phyloP scores from a whole-genome alignment of 1,284 basidiomycete genomes.

The Somion occarium region DNA sequence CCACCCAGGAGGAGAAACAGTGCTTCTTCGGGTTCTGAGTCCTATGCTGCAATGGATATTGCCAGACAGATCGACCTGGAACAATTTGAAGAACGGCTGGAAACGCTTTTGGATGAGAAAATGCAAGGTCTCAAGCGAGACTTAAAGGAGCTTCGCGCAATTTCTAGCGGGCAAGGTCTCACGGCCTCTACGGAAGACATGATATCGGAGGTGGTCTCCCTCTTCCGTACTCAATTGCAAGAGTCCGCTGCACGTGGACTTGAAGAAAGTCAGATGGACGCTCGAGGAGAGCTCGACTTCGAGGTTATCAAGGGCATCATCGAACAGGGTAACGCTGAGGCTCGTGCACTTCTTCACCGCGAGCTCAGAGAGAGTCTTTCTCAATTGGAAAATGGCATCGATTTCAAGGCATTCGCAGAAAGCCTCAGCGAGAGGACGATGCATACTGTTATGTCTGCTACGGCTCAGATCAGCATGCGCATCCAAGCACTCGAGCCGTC shows the following conservation, averaged over 20 bases:
- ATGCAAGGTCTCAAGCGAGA: conserved; percentile 40
- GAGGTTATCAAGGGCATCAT: conserved; percentile 68
- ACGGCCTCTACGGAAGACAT: conserved; percentile 49
- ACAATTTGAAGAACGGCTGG: conserved; percentile 54
- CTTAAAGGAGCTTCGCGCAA: background rate
- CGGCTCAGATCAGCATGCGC: conserved; percentile 56
- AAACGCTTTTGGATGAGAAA: conserved; percentile 61
- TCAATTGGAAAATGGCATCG: conserved; percentile 18
- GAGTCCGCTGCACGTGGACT: conserved; percentile 52
- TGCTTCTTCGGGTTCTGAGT: conserved; percentile 17
- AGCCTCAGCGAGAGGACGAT: conserved; percentile 51
- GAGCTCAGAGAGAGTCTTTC: conserved; percentile 48
- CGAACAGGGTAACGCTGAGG: conserved; percentile 60
- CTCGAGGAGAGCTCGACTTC: conserved; percentile 71
- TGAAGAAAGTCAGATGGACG: conserved; percentile 66
- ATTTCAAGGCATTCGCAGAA: conserved; percentile 40
- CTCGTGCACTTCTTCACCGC: conserved; percentile 49
- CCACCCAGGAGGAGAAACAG: conserved; percentile 31
- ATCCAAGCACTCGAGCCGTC: conserved; percentile 47
- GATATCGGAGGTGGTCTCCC: conserved; percentile 59
- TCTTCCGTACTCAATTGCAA: conserved; percentile 63
- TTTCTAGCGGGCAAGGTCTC: conserved; percentile 20
- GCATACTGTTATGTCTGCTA: conserved; percentile 51
- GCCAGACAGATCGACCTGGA: conserved; percentile 54
- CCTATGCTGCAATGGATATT: conserved; percentile 36